phyloP scores from a whole-genome alignment of 352 stramenopile species.

The Pythium rhizo-oryzae region DNA sequence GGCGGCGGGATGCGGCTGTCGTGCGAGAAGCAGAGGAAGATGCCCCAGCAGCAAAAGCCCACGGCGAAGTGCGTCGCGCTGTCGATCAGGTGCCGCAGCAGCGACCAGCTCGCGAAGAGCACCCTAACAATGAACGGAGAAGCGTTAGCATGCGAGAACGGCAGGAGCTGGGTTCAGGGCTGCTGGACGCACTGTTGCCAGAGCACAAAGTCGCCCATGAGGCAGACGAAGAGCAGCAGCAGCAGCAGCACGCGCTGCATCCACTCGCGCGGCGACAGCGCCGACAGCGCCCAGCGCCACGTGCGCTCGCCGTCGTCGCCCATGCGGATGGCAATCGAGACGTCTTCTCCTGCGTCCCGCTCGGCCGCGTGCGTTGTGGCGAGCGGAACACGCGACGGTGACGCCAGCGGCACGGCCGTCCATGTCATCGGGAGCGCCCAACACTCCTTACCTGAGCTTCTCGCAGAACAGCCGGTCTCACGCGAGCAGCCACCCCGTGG shows the following conservation, averaged over 20 bases:
- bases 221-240: conserved; percentile 48
- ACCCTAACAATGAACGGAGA: conserved; percentile 9
- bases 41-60: conserved; percentile 56
- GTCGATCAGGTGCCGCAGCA: conserved; percentile 69
- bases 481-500: background rate
- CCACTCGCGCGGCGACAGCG: conserved; percentile 32
- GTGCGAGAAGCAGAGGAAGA: conserved; percentile 53
- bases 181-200: conserved; percentile 46
- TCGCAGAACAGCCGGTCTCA: conserved; percentile 10
- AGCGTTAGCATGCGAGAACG: too few species aligned
- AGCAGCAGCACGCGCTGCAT: conserved; percentile 46
- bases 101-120: conserved; percentile 28
- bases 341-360: background rate
- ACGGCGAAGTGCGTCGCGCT: conserved; percentile 57
- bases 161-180: too few species aligned
- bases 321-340: background rate
- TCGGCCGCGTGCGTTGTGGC: conserved; percentile 1
- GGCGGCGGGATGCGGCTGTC: conserved; percentile 25
- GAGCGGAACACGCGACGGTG: background rate
- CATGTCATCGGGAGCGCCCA: background rate
- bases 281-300: conserved; percentile 29
- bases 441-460: background rate
- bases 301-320: conserved; percentile 19
- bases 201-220: conserved; percentile 60
- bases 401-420: conserved; percentile 5